These are phyloP conservation scores for Eimeria maxima DNA, from an alignment of 169 alveolate species.

Conservation along the genomic window DNA sequence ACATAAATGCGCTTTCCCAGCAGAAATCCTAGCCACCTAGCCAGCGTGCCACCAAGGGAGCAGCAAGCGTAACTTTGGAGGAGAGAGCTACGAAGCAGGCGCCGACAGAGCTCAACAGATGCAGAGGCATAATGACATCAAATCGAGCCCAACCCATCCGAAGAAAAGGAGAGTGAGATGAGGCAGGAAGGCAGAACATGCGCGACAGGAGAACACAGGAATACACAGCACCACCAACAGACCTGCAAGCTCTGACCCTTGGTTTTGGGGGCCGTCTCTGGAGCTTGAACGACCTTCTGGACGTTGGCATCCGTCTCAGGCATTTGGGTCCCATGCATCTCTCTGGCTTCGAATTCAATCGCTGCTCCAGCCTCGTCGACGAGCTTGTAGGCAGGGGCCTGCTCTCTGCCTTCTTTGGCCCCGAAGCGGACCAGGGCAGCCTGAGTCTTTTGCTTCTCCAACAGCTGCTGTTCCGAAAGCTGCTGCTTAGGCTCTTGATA, in stretches of 20 bases:
- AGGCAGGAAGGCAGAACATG: background rate
- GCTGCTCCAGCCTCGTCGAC: constrained; percentile 79
- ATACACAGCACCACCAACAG: background rate
- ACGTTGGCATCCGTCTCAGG: constrained; percentile 65
- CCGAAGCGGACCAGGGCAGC: constrained; percentile 83
- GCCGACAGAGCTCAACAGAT: background rate
- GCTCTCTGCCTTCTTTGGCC: constrained; percentile 72
- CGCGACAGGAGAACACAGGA: background rate
- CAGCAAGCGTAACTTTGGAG: background rate
- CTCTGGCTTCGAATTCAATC: constrained; percentile 77
- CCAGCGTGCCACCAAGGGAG: background rate
- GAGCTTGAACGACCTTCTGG: background rate
- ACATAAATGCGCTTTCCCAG: background rate
- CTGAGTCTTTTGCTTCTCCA: constrained; percentile 81
- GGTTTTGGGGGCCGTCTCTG: background rate
- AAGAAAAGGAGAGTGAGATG: background rate
- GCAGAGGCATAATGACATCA: too few relatives aligned
- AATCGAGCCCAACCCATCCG: too few relatives aligned
- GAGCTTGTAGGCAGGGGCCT: constrained; percentile 66
- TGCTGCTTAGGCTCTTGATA: constrained; percentile 80
- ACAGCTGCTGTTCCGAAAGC: constrained; percentile 81
- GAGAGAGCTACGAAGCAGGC: background rate
- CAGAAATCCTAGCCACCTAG: background rate
- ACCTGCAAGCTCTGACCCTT: constrained; percentile 38
- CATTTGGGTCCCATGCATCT: constrained; percentile 56